These are phyloP conservation scores for Tricholoma matsutake DNA, from an alignment of 768 basidiomycete species.

Conservation along the genomic window DNA sequence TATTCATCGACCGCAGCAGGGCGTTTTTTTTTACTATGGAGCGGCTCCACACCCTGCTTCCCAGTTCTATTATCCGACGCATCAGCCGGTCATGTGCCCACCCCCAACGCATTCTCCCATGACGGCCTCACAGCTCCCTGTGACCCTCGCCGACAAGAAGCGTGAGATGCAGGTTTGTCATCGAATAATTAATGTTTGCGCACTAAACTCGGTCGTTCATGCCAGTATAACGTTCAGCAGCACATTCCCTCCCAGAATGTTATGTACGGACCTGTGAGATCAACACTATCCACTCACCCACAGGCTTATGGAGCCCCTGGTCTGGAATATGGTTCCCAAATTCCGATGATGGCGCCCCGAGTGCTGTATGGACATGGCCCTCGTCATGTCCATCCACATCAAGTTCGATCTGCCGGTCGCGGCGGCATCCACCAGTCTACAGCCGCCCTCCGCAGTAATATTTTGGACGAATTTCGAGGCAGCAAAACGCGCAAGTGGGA, in stretches of 20 bases:
- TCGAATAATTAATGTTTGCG: conserved; percentile 7
- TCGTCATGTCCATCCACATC: conserved; percentile 33
- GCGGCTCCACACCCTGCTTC: conserved; percentile 45
- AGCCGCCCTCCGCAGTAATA: conserved; percentile 55
- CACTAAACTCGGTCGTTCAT: conserved; percentile 6
- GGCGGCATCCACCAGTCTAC: conserved; percentile 36
- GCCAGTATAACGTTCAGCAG: conserved; percentile 44
- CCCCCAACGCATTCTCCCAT: conserved; percentile 50
- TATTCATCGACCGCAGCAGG: conserved; percentile 45
- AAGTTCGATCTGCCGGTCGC: conserved; percentile 44
- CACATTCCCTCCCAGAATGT: conserved; percentile 41
- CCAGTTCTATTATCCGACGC: conserved; percentile 58
- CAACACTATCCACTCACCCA: conserved; percentile 40
- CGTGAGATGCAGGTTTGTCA: conserved; percentile 49
- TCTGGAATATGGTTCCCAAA: conserved; percentile 47
- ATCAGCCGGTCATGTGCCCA: conserved; percentile 59
- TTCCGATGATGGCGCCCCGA: conserved; percentile 43
- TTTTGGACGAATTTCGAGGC: conserved; percentile 83
- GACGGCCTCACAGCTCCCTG: conserved; percentile 48
- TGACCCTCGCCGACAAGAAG: conserved; percentile 53
- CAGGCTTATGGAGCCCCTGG: conserved; percentile 39
- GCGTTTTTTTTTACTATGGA: conserved; percentile 59
- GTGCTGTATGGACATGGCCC: conserved; percentile 43
- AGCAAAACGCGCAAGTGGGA: conserved; percentile 83
- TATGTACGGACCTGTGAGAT: conserved; percentile 39